Evolutionary conservation across 257 asterid species (phyloP).

Genomic region (Solanum pennellii): DNA sequence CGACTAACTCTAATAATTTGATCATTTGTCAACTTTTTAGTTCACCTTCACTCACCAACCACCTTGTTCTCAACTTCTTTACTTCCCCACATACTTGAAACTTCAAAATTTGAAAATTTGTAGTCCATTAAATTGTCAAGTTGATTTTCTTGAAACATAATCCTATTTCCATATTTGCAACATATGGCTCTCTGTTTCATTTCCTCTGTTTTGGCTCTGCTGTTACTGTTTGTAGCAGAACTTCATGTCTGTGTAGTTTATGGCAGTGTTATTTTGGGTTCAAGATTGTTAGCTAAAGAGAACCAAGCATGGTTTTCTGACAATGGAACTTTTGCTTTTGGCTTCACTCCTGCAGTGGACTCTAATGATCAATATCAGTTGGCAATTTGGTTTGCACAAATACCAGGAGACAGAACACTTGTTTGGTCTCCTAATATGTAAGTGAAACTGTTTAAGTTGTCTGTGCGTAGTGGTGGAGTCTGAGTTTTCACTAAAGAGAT

Average conservation of each 20-base stretch:
- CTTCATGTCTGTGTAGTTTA: constrained; percentile 5
- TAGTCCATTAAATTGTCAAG: background rate
- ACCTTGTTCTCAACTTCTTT: constrained; percentile 35
- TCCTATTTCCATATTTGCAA: background rate
- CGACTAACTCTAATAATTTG: background rate
- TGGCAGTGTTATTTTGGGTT: constrained; percentile 38
- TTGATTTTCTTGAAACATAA: background rate
- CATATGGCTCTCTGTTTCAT: constrained; percentile 10
- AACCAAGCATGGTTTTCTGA: constrained; percentile 62
- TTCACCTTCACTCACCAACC: constrained; percentile 85
- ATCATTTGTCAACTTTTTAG: constrained; percentile 52
- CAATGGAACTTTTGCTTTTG: constrained; percentile 77
- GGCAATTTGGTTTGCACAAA: constrained; percentile 68
- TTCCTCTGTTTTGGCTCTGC: constrained; percentile 5
- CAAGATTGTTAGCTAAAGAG: constrained; percentile 49
- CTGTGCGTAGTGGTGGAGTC: background rate
- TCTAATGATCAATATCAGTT: constrained; percentile 31
- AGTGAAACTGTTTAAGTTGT: constrained; percentile 12
- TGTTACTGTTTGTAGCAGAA: constrained; percentile 4
- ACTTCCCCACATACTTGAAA: background rate
- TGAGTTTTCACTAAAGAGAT: background rate
- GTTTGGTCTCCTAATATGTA: constrained; percentile 87
- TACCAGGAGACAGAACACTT: constrained; percentile 59
- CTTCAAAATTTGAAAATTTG: background rate
- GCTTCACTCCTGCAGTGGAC: constrained; percentile 29